Evolutionary conservation across 2,329 filamentous ascomycete genomes (phyloP), one percentile per base, ranked within the genome.

Genomic region (Alternaria ethzedia): DNA sequence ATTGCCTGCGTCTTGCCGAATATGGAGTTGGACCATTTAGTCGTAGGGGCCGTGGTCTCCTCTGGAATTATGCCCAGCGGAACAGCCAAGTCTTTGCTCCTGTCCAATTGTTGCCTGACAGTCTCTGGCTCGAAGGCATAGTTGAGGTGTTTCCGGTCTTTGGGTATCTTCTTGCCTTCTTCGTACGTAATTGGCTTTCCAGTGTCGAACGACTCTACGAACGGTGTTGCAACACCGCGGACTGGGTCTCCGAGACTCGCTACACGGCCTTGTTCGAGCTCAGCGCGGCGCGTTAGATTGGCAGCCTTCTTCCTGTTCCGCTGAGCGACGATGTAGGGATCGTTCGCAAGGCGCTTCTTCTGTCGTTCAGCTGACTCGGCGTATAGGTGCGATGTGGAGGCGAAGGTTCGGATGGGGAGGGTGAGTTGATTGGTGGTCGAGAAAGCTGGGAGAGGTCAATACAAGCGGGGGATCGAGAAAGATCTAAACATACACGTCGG

Each of bases 251-350:
- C 95, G 69, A 90, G 85, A 49, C 85, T 85, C 50, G 85, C 85
- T 62, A 88, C 84, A 63, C 92, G 89, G 76, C 89, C 84, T 67
- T 88, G 83, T 64, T 88, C 80, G 59, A 98, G 86, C 66, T 89
- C 88, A 66, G 88, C 85, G 74, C 91, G 93, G 55, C 93, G 89
- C 75, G 91, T 87, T 49, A 95, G 79, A 77, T 97, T 97, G 69
- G 91, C 92, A 11, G 91, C 89, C 81, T 95, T 97, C 66, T 93
- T 90, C 78, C 94, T 92, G 74, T 91, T 88, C 30, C 92, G 90
- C 80, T 96, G 93, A 4, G 91, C 91, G 81, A 91, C 88, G 63
- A 90, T 86, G 78, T 96, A 97, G 1, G 94, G 94, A 73, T 98
- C 93, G 76, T 88, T 87, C 77, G 91, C 89, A 63, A 87, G 87